These are phyloP conservation scores for Leccinum subgranulosum DNA, from an alignment of 768 basidiomycete species.

Conservation along the genomic window DNA sequence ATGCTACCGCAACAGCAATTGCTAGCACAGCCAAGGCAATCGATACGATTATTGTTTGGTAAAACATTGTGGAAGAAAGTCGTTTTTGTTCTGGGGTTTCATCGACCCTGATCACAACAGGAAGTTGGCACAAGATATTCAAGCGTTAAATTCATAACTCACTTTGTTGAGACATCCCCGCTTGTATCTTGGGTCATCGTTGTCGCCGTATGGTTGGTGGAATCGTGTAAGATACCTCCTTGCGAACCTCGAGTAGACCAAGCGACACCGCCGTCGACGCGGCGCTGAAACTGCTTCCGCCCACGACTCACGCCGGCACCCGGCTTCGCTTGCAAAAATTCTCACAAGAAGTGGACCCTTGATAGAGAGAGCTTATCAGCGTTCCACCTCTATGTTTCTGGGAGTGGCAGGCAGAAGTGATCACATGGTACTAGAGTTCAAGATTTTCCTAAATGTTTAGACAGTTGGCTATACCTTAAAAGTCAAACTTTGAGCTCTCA, in stretches of 20 bases:
- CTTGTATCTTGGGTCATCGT: neutral
- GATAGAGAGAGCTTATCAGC: too few relatives aligned
- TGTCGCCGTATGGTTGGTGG: neutral
- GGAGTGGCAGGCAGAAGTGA: neutral
- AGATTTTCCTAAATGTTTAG: too few relatives aligned
- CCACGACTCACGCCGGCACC: neutral
- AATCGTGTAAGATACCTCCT: neutral
- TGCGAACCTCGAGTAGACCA: neutral
- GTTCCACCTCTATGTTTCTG: neutral
- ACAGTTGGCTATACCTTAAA: too few relatives aligned
- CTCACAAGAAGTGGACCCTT: neutral
- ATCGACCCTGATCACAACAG: neutral
- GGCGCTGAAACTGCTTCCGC: neutral
- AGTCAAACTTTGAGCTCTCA: too few relatives aligned
- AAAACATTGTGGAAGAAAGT: neutral
- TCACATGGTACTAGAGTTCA: neutral
- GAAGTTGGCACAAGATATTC: neutral
- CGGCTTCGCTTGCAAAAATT: neutral
- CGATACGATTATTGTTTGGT: neutral
- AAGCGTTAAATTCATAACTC: neutral
- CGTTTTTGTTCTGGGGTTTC: neutral
- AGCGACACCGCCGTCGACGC: neutral
- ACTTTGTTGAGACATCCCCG: neutral
- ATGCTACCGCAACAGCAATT: slow-evolving; percentile 1
- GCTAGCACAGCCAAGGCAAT: slow-evolving; percentile 2